Evolutionary conservation across 768 basidiomycete species (phyloP).

Genomic region (Chalciporus sphaerocephalus): DNA sequence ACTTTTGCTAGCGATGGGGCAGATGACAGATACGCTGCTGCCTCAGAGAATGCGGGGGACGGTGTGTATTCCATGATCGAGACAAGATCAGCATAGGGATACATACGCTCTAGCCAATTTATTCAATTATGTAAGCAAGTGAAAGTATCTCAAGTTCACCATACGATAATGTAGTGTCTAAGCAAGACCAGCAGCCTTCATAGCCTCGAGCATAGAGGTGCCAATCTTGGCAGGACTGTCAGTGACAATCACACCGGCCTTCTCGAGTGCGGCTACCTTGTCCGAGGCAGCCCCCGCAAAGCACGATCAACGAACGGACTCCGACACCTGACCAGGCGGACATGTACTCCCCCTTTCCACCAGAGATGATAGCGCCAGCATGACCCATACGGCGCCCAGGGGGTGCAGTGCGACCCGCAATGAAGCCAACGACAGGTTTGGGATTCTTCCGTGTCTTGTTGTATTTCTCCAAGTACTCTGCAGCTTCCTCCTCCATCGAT

Average conservation of each 20-base stretch:
- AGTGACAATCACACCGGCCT: constrained; percentile 89
- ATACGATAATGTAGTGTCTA: constrained; percentile 35
- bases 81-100: background rate
- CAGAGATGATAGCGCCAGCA: constrained; percentile 96
- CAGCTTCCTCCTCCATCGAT: constrained; percentile 98
- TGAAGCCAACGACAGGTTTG: constrained; percentile 97
- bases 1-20: constrained; percentile 50
- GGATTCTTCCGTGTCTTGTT: constrained; percentile 84
- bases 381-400: constrained; percentile 98
- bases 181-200: constrained; percentile 71
- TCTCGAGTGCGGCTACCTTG: constrained; percentile 88
- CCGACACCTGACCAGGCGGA: background rate
- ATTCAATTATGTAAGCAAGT: constrained; percentile 37
- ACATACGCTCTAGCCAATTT: constrained; percentile 2
- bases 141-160: constrained; percentile 6
- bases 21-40: constrained; percentile 60
- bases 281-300: constrained; percentile 76
- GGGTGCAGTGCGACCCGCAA: constrained; percentile 96
- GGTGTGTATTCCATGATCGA: constrained; percentile 27
- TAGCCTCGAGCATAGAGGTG: constrained; percentile 79
- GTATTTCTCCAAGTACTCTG: constrained; percentile 88
- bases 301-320: constrained; percentile 1
- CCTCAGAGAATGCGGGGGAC: constrained; percentile 48
- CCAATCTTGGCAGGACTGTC: constrained; percentile 97
- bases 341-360: constrained; percentile 75